Evolutionary conservation across 2,329 filamentous ascomycete species (phyloP), one percentile per base, ranked within the genome.

Genomic region (Colletotrichum scovillei): DNA sequence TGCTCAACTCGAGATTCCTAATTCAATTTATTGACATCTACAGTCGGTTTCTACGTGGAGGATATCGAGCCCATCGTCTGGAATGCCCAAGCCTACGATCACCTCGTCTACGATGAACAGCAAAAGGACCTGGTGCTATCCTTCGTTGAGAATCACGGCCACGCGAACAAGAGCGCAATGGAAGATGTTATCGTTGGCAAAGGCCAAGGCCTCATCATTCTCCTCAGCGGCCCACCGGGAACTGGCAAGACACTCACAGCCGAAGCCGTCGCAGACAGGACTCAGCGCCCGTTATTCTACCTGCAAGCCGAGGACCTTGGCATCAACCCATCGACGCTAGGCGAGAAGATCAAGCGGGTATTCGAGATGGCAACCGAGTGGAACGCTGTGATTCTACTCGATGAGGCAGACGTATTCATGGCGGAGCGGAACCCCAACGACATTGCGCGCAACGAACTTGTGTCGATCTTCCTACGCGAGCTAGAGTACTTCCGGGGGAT

Each of bases 401-500:
- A 89, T 74, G 87, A 89, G 78, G 86, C 87, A 8, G 88, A 89
- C 73, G 86, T 89, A 2, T 89, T 88, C 78, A 84, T 89, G 78
- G 84, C 85, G 1, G 81, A 84, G 78, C 82, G 87, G 5, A 80
- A 85, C 65, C 81, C 82, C 52, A 81, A 82, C 52, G 84, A 89
- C 74, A 82, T 89, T 16, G 80, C 81, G 52, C 82, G 86, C 19
- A 89, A 89, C 76, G 86, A 84, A 60, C 80, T 89, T 4, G 85
- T 87, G 5, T 84, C 83, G 66, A 86, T 86, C 73, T 86, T 87
- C 74, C 78, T 86, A 26, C 81, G 83, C 24, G 84, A 86, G 79
- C 80, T 86, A 28, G 85, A 86, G 76, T 86, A 86, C 76, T 86
- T 81, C 72, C 78, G 81, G 26, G 84, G 85, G 69, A 83, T 86